Evolutionary conservation across 106 monocot species (phyloP).

Genomic region (Gastrodia elata): DNA sequence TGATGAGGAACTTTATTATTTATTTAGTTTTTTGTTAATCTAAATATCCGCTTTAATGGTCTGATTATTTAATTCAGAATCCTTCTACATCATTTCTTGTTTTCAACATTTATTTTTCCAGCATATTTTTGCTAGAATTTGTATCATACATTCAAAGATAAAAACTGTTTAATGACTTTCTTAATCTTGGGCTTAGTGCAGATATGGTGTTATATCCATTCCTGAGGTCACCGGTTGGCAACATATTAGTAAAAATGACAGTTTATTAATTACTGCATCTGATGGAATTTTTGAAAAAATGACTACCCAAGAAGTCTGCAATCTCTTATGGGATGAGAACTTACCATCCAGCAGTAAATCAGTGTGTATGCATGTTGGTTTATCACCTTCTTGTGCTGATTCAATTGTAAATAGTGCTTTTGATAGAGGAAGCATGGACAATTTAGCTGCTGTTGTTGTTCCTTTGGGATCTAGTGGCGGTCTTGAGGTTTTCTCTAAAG

Average conservation of each 20-base stretch:
- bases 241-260: slow-evolving; percentile 50
- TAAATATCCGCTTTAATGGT: background rate
- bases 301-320: slow-evolving; percentile 76
- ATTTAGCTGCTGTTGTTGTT: slow-evolving; percentile 68
- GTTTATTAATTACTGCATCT: slow-evolving; percentile 59
- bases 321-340: slow-evolving; percentile 51
- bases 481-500: slow-evolving; percentile 10
- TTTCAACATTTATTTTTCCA: slow-evolving; percentile 1
- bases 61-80: background rate
- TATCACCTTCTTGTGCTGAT: slow-evolving; percentile 43
- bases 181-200: slow-evolving; percentile 21
- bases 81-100: background rate
- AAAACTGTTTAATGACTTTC: background rate
- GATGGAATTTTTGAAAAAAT: slow-evolving; percentile 92
- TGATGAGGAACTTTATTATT: background rate
- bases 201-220: slow-evolving; percentile 87
- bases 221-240: slow-evolving; percentile 79
- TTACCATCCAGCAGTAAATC: slow-evolving; percentile 9
- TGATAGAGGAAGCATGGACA: slow-evolving; percentile 72
- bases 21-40: background rate
- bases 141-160: background rate
- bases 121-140: background rate
- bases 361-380: slow-evolving; percentile 8
- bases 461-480: slow-evolving; percentile 34
- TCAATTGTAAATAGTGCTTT: slow-evolving; percentile 48